phyloP scores from a whole-genome alignment of 495 filamentous ascomycete genomes.

The Lasiosphaeriaceae sp. region DNA sequence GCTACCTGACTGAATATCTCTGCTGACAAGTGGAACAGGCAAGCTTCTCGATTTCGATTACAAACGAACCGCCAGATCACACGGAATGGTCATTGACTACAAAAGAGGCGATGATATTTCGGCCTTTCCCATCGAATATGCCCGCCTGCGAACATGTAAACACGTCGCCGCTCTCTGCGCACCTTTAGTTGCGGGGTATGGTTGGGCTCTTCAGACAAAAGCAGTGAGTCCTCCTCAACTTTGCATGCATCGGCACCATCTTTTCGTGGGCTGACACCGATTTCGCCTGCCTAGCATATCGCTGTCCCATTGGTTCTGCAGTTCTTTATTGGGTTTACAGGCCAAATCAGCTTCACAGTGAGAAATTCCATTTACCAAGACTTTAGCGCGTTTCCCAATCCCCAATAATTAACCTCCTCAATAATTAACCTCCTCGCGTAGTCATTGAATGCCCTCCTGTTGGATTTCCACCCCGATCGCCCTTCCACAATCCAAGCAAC shows the following conservation, averaged over 20 bases:
- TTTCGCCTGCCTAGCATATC: slow-evolving; percentile 2
- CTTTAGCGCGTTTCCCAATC: too few species aligned
- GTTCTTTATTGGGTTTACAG: slow-evolving; percentile 12
- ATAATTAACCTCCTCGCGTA: neutral
- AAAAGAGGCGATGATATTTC: neutral
- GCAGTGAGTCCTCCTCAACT: neutral
- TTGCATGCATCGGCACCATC: neutral
- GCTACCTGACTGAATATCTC: neutral
- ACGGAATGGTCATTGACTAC: neutral
- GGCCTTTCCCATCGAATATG: slow-evolving; percentile 10
- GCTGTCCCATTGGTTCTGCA: slow-evolving; percentile 11
- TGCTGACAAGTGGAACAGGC: neutral
- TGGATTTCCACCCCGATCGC: slow-evolving; percentile 8
- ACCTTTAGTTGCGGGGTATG: slow-evolving; percentile 5
- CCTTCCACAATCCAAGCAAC: slow-evolving; percentile 4
- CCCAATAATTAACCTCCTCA: neutral
- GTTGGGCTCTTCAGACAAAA: slow-evolving; percentile 2
- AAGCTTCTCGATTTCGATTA: slow-evolving; percentile 7
- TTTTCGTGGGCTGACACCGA: neutral
- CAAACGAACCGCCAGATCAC: neutral
- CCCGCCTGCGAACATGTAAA: slow-evolving; percentile 1
- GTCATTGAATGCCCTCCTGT: slow-evolving; percentile 5
- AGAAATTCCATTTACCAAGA: too few species aligned
- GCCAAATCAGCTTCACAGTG: slow-evolving; percentile 6
- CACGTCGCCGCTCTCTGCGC: slow-evolving; percentile 3